Percentiles rank a stretch among this genome's conserved stretches.
These are phyloP conservation scores for Capsicum pubescens DNA, from an alignment of 257 asterid genomes.

Conservation along the genomic window DNA sequence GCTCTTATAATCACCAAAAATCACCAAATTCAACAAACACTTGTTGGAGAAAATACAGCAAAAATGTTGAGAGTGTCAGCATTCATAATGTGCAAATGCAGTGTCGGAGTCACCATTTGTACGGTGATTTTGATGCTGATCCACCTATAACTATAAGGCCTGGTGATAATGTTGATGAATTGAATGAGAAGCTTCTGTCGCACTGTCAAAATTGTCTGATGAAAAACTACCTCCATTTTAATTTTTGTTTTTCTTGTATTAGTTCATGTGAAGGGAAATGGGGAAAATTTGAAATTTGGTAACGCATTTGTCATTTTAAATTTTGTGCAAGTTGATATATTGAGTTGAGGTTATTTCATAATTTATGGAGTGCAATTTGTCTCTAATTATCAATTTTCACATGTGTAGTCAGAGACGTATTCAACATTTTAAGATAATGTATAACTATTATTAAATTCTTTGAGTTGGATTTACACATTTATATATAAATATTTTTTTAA, in stretches of 20 bases:
- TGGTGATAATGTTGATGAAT: neutral
- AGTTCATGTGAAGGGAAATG: neutral
- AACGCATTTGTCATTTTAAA: neutral
- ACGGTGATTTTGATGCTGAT: constrained; percentile 25
- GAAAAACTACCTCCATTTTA: neutral
- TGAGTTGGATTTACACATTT: no score
- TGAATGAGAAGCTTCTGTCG: neutral
- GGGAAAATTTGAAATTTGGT: neutral
- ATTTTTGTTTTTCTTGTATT: neutral
- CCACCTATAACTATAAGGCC: constrained; percentile 28
- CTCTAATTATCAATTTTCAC: no score
- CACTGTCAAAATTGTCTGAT: neutral
- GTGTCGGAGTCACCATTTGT: constrained; percentile 24
- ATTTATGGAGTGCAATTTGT: neutral
- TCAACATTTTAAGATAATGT: no score
- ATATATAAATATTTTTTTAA: no score
- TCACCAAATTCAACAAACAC: neutral
- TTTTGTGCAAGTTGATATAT: neutral
- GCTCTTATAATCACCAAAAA: neutral
- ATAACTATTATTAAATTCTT: no score
- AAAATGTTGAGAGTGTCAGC: constrained; percentile 22
- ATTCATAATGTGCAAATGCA: neutral
- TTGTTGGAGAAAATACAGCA: no score
- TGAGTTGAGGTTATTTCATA: neutral
- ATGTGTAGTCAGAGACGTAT: no score